phyloP scores from a whole-genome alignment of 495 filamentous ascomycete genomes.

The Penicillium samsonianum region DNA sequence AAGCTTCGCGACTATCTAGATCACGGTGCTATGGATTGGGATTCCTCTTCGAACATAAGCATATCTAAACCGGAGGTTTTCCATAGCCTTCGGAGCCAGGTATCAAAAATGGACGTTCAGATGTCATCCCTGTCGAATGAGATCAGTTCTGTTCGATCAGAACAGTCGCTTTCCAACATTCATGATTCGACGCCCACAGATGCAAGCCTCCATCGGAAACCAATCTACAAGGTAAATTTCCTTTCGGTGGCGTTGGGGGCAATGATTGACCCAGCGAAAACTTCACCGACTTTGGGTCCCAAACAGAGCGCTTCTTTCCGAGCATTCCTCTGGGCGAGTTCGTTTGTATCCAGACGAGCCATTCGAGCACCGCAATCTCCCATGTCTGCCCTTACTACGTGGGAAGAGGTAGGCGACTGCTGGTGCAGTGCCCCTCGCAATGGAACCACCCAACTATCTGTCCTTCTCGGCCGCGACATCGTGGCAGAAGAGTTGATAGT shows the following conservation, averaged over 20 bases:
- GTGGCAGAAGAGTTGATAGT: constrained; percentile 50
- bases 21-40: constrained; percentile 7
- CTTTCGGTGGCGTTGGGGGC: constrained; percentile 36
- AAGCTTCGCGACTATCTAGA: constrained; percentile 17
- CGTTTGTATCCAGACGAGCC: neutral
- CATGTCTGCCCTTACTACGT: constrained; percentile 36
- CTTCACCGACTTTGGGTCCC: constrained; percentile 32
- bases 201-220: constrained; percentile 10
- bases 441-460: constrained; percentile 43
- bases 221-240: constrained; percentile 39
- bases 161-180: constrained; percentile 11
- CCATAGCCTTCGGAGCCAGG: constrained; percentile 31
- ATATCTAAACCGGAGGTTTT: constrained; percentile 29
- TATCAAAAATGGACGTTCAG: constrained; percentile 35
- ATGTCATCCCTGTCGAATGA: constrained; percentile 43
- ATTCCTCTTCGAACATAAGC: constrained; percentile 28
- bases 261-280: constrained; percentile 39
- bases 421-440: constrained; percentile 46
- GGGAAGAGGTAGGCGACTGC: constrained; percentile 50
- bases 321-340: constrained; percentile 4
- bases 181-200: constrained; percentile 23
- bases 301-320: constrained; percentile 12
- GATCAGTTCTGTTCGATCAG: constrained; percentile 29
- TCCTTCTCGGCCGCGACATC: constrained; percentile 37
- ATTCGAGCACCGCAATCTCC: constrained; percentile 24